phyloP scores from a whole-genome alignment of 169 alveolate genomes.

The Miamiensis avidus region DNA sequence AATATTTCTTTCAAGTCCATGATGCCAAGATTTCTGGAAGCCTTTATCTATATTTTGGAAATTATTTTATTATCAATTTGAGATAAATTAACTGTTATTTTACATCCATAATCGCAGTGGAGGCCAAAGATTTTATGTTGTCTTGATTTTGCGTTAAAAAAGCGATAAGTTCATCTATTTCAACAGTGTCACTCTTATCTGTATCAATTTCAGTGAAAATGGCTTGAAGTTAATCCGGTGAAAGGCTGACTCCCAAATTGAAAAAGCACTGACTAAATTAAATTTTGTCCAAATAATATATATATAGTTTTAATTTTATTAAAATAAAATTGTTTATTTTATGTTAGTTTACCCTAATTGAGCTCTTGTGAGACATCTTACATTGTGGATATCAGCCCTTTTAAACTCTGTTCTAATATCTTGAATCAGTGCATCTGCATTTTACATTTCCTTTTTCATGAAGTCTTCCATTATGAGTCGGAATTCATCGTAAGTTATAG shows the following conservation, averaged over 20 bases:
- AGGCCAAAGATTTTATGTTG: not conserved
- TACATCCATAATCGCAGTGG: conserved; percentile 11
- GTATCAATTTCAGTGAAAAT: conserved; percentile 10
- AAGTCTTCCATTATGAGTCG: conserved; percentile 16
- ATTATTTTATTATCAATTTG: too few species aligned
- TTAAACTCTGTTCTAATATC: conserved; percentile 14
- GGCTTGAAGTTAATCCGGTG: not conserved
- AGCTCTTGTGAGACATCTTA: conserved; percentile 2
- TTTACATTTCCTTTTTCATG: conserved; percentile 23
- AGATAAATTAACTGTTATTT: too few species aligned
- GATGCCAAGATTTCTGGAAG: not conserved
- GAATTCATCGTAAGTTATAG: conserved; percentile 16
- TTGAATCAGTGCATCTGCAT: conserved; percentile 9
- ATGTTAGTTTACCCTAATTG: not conserved
- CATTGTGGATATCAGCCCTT: conserved; percentile 10
- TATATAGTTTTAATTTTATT: too few species aligned
- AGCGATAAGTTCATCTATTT: conserved; percentile 13
- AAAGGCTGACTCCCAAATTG: conserved; percentile 4
- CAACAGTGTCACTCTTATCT: conserved; percentile 15
- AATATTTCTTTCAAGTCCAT: not conserved
- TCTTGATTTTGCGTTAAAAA: conserved; percentile 15
- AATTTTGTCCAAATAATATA: too few species aligned
- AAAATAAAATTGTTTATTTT: too few species aligned
- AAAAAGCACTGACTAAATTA: not conserved
- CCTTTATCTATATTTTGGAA: not conserved